These are phyloP conservation scores for Pichia insulana DNA, from an alignment of 805 yeast species.

Conservation along the genomic window DNA sequence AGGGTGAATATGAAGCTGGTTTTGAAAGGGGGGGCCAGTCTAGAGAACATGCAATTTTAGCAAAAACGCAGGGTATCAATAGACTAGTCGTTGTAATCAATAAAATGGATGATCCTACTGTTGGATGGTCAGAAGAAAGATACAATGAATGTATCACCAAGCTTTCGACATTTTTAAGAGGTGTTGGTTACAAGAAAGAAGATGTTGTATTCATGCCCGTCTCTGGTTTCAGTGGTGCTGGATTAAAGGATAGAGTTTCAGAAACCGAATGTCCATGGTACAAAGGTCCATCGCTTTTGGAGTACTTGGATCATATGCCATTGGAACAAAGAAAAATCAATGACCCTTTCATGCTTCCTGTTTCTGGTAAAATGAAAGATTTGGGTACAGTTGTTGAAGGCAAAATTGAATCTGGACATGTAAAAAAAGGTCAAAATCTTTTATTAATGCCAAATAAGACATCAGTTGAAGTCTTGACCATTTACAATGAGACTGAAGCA, in stretches of 20 bases:
- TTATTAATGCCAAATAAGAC: constrained; percentile 89
- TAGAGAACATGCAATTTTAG: constrained; percentile 93
- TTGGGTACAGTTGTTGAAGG: constrained; percentile 98
- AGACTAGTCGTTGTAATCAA: constrained; percentile 87
- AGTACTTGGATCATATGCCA: constrained; percentile 77
- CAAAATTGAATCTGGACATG: constrained; percentile 92
- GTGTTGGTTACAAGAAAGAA: constrained; percentile 83
- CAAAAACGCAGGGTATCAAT: constrained; percentile 98
- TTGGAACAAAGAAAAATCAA: constrained; percentile 78
- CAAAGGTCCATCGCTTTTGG: constrained; percentile 83
- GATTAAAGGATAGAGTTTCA: constrained; percentile 78
- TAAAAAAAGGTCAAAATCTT: constrained; percentile 68
- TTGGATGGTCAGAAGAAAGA: constrained; percentile 90
- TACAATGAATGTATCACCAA: constrained; percentile 91
- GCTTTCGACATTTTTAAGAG: constrained; percentile 67
- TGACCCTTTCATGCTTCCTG: constrained; percentile 96
- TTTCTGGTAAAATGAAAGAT: constrained; percentile 91
- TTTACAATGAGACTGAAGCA: constrained; percentile 91
- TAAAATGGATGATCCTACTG: constrained; percentile 99
- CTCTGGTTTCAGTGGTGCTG: constrained; percentile 96
- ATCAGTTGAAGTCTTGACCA: constrained; percentile 73
- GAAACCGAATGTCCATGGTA: constrained; percentile 83
- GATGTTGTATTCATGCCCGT: constrained; percentile 94
- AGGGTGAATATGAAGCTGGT: constrained; percentile 99
- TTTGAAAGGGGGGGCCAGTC: constrained; percentile 99